Evolutionary conservation across 305 asterid genomes (phyloP), one percentile per base, ranked within the genome.

Genomic region (Lippia alba): DNA sequence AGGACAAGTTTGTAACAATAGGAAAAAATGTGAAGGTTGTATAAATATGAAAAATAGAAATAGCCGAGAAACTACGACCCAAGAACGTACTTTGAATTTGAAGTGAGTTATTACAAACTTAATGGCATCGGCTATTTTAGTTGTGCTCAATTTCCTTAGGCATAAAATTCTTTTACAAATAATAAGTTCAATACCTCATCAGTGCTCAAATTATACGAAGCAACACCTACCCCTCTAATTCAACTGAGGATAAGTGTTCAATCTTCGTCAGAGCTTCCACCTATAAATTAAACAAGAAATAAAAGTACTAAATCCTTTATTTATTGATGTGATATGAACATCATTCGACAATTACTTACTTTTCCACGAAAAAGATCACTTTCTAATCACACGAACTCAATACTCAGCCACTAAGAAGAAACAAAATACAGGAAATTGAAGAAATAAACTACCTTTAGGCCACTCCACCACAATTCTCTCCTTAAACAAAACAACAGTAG

Each of bases 401-500:
- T 36, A 56, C 30, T 54, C 41, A 36, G 2, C 11, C 40, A 17
- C 32, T 61, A 51, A 67, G 10, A 41, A 33, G 16, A 64, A 61
- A 32, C 4, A 0, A 36, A 56, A 63, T 1, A 17, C 69, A 67
- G 40, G 51, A 33, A 74, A 45, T 12, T 15, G 60, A 74, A 75
- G 54, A 4, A 14, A 18, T n/a, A 58, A 66, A 39, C 54, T 10
- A 92, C 97, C 99, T 86, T 88, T 94, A 55, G 99, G 99, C 99
- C 99, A 94, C 69, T 91, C 96, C 30, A 95, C 74, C 46, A 91
- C 87, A 75, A 94, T 77, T 74, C 96, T 87, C 81, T 94, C 96
- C 85, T 94, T 94, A 49, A 94, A 90, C 91, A 84, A 77, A 54
- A 90, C 91, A 64, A 94, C 89, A 34, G 96, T 91, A 18, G 97